Conservation (phyloP, 2,329 filamentous ascomycete genomes). For the Aspergillus ochraceus region DNA sequence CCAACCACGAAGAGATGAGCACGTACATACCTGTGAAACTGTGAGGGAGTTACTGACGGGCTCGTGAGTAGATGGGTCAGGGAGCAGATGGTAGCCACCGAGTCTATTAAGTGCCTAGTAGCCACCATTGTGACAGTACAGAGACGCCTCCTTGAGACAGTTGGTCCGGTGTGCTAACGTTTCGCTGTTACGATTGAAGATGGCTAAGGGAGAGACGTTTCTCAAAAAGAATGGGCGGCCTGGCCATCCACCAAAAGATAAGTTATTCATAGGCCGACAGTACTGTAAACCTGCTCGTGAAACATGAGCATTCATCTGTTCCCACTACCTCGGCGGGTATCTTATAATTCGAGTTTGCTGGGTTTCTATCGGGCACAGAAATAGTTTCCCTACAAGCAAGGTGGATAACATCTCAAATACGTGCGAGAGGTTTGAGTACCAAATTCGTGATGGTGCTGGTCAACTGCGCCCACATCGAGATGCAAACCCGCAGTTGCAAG, state of each 20-base stretch:
- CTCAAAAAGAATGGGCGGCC: background rate
- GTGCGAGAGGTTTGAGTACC: too few relatives aligned
- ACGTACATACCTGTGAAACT: conserved; percentile 4
- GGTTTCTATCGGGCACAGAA: too few relatives aligned
- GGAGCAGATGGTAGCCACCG: conserved; percentile 2
- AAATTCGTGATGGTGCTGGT: too few relatives aligned
- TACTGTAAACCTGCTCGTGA: background rate
- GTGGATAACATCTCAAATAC: too few relatives aligned
- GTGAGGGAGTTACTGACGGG: conserved; percentile 3
- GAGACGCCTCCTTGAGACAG: background rate
- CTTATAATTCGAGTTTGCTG: too few relatives aligned
- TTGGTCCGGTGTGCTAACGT: background rate
- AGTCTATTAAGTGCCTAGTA: conserved; percentile 5
- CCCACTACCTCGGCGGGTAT: too few relatives aligned
- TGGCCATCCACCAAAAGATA: too few relatives aligned
- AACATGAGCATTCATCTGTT: conserved; percentile 1
- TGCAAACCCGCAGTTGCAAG: too few relatives aligned
- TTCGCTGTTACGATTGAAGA: background rate
- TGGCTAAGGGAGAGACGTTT: background rate
- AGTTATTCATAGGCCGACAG: too few relatives aligned
- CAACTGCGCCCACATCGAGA: too few relatives aligned
- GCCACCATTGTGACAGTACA: background rate
- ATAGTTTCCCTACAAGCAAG: too few relatives aligned
- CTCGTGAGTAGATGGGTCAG: conserved; percentile 3
- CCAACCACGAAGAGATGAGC: background rate